Evolutionary conservation across 768 basidiomycete species (phyloP), one percentile per base, ranked within the genome.

Genomic region (Podaxis sp.): DNA sequence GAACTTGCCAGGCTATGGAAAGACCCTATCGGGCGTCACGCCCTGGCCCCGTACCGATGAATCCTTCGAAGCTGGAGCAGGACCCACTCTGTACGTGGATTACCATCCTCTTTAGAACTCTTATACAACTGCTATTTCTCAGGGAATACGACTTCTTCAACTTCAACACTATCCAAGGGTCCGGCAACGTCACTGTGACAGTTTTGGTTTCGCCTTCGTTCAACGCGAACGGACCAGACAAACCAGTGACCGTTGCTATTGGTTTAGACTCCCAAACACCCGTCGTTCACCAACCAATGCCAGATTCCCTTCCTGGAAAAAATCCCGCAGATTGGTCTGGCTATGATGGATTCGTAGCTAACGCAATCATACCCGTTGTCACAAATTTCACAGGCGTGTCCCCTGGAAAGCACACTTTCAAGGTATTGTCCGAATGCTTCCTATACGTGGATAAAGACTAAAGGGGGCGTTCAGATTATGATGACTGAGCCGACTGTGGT

Each of bases 131-230:
- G 2, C 33, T 25, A 22, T 56, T 52, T n/a, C n/a, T 19, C 29
- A 85, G 84, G 59, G 82, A 85, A 70, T 90, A 89, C 70, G 84
- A 86, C 70, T 86, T 89, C 70, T 83, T 74, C 72, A 82, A 74
- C 57, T 86, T 87, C 79, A 79, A 83, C 72, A 80, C 78, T 24
- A 68, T 79, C n/a, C 63, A 67, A 47, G 67, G 70, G 37, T 70
- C 67, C 51, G 78, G 78, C 13, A 85, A 82, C 61, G 68, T 82
- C 25, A 80, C 77, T 12, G 76, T 83, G 22, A 82, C 76, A 2
- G 74, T 80, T 7, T 73, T 74, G 49, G 75, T 85, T 40, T 77
- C 84, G 0, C 82, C 85, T 1, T 80, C 84, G 0, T 71, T 82
- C 54, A 88, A 87, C 67, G 76, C 79, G 2, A 75, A 80, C 50